Base-by-base conservation (phyloP, 2,329 filamentous ascomycete genomes). In the Triangularia setosa region DNA sequence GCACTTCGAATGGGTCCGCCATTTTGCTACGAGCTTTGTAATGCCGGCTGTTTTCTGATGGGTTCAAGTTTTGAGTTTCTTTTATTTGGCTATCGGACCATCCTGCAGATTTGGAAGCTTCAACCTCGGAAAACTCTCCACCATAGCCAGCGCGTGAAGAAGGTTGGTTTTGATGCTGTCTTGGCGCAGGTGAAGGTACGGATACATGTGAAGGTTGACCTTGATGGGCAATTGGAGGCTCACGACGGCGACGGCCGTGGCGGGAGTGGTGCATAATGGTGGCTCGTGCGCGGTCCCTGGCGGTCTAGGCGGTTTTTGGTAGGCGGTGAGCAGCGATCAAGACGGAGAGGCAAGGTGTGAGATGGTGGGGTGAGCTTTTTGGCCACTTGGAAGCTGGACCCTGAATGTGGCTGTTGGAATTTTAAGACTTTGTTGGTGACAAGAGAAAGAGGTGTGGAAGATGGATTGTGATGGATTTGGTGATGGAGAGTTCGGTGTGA, bases 1-100 rank as follows among this genome's bases (percentile, higher is more conserved):
- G 93, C 72, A 98, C 94, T 81, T 98, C 95, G 78, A 99, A 99
- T 5, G 96, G 95, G 79, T 99, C 93, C 58, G 83, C 79, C 83
- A 86, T 87, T 27, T 63, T 75, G 70, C 33, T 48, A 11, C 30
- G 8, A n/a, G 12, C 6, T 52, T 53, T 23, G 21, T 40, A 27
- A 18, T 35, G 2, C 11, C 24, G 48, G 48, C 2, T 55, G 14
- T 3, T 55, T 27, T 24, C 18, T 24, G 25, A 25, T 55, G 21
- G 4, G 8, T 12, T 53, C 4, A n/a, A 16, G 12, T 53, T 24
- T n/a, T 53, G 44, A 52, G 21, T 21, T 40, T 21, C 7, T 23
- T 48, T 21, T 48, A n/a, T 40, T 48, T 48, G n/a, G 40, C 18
- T 48, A 21, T 48, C n/a, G 9, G 40, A 48, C 18, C n/a, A 21